A percentile compares a stretch with the other conserved stretches of the same genome.
Evolutionary conservation across 2,329 filamentous ascomycete species (phyloP).

Genomic region (Dryadomyces sulphureus): DNA sequence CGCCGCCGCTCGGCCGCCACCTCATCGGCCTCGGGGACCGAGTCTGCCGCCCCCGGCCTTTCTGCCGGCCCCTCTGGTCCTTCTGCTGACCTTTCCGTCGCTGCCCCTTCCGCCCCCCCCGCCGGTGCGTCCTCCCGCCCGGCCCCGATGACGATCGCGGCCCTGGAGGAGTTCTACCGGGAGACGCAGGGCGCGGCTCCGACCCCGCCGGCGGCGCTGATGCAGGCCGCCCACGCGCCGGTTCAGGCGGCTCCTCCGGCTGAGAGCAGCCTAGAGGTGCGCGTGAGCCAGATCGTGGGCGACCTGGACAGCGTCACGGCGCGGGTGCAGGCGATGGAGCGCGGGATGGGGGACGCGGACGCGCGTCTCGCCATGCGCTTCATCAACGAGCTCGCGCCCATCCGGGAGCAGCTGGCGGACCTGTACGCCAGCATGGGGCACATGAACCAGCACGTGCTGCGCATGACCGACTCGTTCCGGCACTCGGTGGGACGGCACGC

Average conservation of each 20-base stretch:
- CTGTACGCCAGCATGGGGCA: slow-evolving; percentile 41
- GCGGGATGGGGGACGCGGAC: slow-evolving; percentile 42
- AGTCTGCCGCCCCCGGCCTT: too few species aligned
- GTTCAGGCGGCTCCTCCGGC: background rate
- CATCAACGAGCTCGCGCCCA: slow-evolving; percentile 45
- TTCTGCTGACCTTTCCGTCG: too few species aligned
- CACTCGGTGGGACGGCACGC: slow-evolving; percentile 8
- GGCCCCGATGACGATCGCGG: too few species aligned
- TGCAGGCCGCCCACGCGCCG: background rate
- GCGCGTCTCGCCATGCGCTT: slow-evolving; percentile 45
- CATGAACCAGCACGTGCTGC: slow-evolving; percentile 43
- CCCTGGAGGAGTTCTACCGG: too few species aligned
- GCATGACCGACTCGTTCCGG: slow-evolving; percentile 29
- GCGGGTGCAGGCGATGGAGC: slow-evolving; percentile 41
- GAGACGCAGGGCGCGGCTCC: too few species aligned
- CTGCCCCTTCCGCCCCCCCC: too few species aligned
- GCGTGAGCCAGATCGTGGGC: slow-evolving; percentile 26
- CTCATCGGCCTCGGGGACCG: too few species aligned
- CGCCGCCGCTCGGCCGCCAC: too few species aligned
- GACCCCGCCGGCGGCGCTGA: background rate
- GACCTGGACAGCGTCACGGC: slow-evolving; percentile 36
- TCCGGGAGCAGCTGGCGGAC: slow-evolving; percentile 49
- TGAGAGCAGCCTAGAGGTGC: slow-evolving; percentile 3
- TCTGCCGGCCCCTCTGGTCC: too few species aligned
- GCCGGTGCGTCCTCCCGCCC: too few species aligned